Conservation (phyloP, 2,329 filamentous ascomycete genomes). For the Alternaria arbusti region DNA sequence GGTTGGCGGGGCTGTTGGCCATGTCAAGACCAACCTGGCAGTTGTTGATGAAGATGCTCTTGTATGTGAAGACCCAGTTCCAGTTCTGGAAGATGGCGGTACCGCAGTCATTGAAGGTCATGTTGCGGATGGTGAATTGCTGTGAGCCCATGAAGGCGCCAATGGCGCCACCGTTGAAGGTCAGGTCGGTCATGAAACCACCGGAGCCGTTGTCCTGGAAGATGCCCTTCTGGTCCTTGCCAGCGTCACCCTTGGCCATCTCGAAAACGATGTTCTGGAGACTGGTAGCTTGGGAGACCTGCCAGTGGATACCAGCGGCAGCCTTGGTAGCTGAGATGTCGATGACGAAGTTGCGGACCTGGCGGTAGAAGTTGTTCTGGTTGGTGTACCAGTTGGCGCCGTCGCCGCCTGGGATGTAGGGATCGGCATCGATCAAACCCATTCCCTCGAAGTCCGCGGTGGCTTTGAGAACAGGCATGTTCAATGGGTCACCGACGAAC, state of each 20-base stretch:
- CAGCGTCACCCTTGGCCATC: slow-evolving; percentile 55
- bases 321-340: slow-evolving; percentile 52
- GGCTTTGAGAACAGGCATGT: slow-evolving; percentile 75
- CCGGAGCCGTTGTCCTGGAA: slow-evolving; percentile 67
- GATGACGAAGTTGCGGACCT: slow-evolving; percentile 61
- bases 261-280: slow-evolving; percentile 68
- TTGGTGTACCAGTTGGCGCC: slow-evolving; percentile 60
- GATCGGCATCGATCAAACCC: slow-evolving; percentile 86
- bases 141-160: slow-evolving; percentile 69
- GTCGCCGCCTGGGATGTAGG: slow-evolving; percentile 71
- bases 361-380: slow-evolving; percentile 63
- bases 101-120: slow-evolving; percentile 57
- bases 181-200: slow-evolving; percentile 65
- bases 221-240: slow-evolving; percentile 63
- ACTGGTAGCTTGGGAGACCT: slow-evolving; percentile 69
- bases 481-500: slow-evolving; percentile 79
- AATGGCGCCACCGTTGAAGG: slow-evolving; percentile 66
- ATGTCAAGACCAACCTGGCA: slow-evolving; percentile 58
- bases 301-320: slow-evolving; percentile 68
- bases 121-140: slow-evolving; percentile 63
- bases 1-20: slow-evolving; percentile 62
- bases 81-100: slow-evolving; percentile 62
- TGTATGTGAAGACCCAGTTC: slow-evolving; percentile 61
- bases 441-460: slow-evolving; percentile 74
- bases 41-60: slow-evolving; percentile 55